Conservation (phyloP, 805 yeast species). For the Torulaspora microellipsoides region DNA sequence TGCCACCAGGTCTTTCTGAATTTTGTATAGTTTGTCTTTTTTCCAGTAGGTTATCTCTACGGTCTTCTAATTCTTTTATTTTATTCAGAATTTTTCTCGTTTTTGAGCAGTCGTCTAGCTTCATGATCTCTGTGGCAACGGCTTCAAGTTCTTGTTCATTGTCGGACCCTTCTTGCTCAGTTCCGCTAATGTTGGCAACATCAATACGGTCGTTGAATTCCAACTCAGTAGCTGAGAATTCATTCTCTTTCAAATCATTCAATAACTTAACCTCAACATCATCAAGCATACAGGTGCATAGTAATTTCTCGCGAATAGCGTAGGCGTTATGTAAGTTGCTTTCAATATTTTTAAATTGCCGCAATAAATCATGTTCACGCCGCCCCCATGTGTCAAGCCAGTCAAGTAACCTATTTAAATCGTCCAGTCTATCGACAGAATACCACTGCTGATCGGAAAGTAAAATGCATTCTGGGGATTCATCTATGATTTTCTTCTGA, state of each 20-base stretch:
- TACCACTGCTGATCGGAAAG: constrained; percentile 58
- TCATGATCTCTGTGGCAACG: constrained; percentile 37
- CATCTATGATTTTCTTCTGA: constrained; percentile 66
- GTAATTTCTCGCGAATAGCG: constrained; percentile 51
- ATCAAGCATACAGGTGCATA: constrained; percentile 42
- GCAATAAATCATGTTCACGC: constrained; percentile 61
- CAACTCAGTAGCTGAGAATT: constrained; percentile 34
- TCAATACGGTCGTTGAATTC: neutral
- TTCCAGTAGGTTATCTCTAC: constrained; percentile 25
- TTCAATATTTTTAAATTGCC: constrained; percentile 44
- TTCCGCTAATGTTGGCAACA: neutral
- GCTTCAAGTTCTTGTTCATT: constrained; percentile 28
- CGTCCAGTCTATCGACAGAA: constrained; percentile 56
- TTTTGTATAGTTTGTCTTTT: constrained; percentile 16
- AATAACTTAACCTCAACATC: constrained; percentile 42
- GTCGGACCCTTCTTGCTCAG: constrained; percentile 7
- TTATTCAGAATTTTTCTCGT: constrained; percentile 24
- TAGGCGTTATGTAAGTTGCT: constrained; percentile 39
- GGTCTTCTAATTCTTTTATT: constrained; percentile 29
- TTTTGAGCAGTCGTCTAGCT: constrained; percentile 34
- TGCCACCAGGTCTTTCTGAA: constrained; percentile 19
- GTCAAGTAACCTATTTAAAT: constrained; percentile 48
- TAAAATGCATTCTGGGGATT: constrained; percentile 52
- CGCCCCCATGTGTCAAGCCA: constrained; percentile 76
- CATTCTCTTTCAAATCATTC: constrained; percentile 38